Conservation (phyloP, 2,329 filamentous ascomycete species). For the Ophiostoma fasciatum region DNA sequence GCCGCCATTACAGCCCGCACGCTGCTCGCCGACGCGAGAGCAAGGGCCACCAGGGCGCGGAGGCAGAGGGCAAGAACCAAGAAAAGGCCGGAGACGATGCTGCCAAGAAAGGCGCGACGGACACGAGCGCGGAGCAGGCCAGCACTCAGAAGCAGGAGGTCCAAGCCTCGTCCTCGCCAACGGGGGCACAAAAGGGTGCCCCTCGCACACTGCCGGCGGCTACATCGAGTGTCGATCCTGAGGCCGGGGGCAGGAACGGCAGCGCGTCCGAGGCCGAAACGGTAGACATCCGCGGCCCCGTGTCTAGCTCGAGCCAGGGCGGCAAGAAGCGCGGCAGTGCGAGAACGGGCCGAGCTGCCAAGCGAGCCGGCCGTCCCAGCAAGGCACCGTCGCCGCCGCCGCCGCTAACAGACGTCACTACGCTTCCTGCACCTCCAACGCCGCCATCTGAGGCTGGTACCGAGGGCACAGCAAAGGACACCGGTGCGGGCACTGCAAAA, state of each 20-base stretch:
- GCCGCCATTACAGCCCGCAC: neutral
- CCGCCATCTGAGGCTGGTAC: neutral
- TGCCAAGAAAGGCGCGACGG: no score
- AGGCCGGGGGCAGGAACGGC: neutral
- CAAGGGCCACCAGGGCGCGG: neutral
- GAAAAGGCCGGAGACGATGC: no score
- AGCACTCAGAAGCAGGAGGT: no score
- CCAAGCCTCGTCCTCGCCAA: no score
- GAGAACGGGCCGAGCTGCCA: neutral
- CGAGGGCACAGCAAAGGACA: neutral
- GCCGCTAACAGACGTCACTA: no score
- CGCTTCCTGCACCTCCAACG: neutral
- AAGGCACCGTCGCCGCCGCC: neutral
- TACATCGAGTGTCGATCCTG: no score
- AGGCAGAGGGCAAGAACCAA: neutral
- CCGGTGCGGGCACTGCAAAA: neutral
- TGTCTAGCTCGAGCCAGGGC: neutral
- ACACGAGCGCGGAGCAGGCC: no score
- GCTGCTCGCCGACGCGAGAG: no score
- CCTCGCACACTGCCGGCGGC: no score
- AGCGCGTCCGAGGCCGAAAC: slow-evolving; percentile 4
- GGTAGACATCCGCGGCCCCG: neutral
- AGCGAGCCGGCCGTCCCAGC: neutral
- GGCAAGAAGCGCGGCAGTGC: slow-evolving; percentile 2
- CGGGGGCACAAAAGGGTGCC: no score